Evolutionary conservation across 2,329 filamentous ascomycete genomes (phyloP), one percentile per base, ranked within the genome.

Genomic region (Colletotrichum endophyticum): DNA sequence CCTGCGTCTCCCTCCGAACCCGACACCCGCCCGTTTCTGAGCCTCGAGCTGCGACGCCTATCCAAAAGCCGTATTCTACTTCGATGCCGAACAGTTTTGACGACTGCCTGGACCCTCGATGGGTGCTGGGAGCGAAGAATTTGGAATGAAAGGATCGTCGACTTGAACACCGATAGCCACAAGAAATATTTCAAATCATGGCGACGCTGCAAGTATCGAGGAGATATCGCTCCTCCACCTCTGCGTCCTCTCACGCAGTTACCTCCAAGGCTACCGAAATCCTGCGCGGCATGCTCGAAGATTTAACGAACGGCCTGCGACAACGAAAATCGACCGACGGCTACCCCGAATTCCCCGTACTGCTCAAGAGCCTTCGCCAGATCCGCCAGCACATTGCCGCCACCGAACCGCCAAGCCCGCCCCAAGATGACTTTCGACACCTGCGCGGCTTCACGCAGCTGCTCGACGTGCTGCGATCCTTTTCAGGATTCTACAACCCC

Each of bases 381-480:
- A 90, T 96, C 76, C 91, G 93, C 81, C 94, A 95, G 75, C 87
- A 91, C 78, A 84, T 92, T 32, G 86, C 89, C 57, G 88, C 89
- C 12, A 81, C 85, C 32, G 81, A 86, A 53, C 84, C 88, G 19
- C 87, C 88, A 4, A 86, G 86, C 76, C 84, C 88, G 5, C 86
- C 88, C 7, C 95, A 96, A 86, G 95, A 98, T 86, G 93, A 95
- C 80, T 98, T 98, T 83, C 92, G 96, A 79, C 92, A 95, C 81
- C 90, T 96, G 30, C 89, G 91, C 73, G 96, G 96, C 80, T 98
- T 98, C 84, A 92, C 95, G 80, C 89, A 90, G 59, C 86, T 98
- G 27, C 88, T 98, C 70, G 88, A 92, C 57, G 89, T 95, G 30
- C 86, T 98, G 27, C 90, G 93, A 74, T 90, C 91, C 70, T 92